Conservation (phyloP, 192 early-diverging fungal genomes). For the Entomortierella lignicola region DNA sequence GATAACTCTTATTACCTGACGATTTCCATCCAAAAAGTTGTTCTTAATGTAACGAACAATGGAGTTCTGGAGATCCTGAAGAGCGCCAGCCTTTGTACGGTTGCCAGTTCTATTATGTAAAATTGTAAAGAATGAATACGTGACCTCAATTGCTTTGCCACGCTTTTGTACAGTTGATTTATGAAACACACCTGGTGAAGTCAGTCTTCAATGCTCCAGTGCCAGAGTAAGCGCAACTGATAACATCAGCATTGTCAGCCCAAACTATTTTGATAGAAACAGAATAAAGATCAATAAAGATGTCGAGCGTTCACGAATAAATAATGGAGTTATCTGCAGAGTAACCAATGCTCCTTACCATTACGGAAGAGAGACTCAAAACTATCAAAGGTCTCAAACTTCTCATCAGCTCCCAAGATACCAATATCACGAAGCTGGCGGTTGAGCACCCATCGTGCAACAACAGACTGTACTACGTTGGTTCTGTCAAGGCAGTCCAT, state of each 20-base stretch:
- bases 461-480: slow-evolving; percentile 96
- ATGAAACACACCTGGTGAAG: slow-evolving; percentile 77
- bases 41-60: slow-evolving; percentile 90
- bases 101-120: slow-evolving; percentile 78
- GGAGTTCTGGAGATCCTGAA: slow-evolving; percentile 86
- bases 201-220: slow-evolving; percentile 99
- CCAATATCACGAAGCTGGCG: slow-evolving; percentile 77
- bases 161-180: not conserved
- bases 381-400: slow-evolving; percentile 69
- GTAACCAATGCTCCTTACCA: slow-evolving; percentile 56
- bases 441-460: slow-evolving; percentile 80
- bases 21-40: slow-evolving; percentile 93
- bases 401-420: slow-evolving; percentile 70
- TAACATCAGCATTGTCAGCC: slow-evolving; percentile 97
- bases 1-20: slow-evolving; percentile 64
- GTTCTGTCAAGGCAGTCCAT: slow-evolving; percentile 99
- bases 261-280: slow-evolving; percentile 70
- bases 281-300: not conserved
- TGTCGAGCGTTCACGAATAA: not conserved
- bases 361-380: slow-evolving; percentile 86
- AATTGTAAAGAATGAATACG: not conserved
- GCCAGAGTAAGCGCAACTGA: slow-evolving; percentile 92
- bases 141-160: not conserved
- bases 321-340: too few species aligned
- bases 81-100: slow-evolving; percentile 82